Evolutionary conservation across 2,329 filamentous ascomycete genomes (phyloP).

Genomic region (Trichophyton simii): DNA sequence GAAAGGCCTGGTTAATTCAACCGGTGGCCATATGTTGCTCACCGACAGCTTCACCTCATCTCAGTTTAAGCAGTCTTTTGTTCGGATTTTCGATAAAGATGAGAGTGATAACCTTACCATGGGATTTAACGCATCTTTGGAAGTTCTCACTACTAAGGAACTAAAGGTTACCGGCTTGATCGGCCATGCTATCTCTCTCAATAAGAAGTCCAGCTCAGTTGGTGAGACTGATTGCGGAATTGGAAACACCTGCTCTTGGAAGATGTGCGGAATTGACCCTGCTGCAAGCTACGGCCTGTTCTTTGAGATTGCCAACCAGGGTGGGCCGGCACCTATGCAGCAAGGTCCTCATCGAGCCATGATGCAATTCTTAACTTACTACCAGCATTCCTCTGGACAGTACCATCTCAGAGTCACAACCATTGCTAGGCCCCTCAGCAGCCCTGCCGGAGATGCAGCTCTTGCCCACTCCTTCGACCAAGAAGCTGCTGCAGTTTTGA

Average conservation of each 20-base stretch:
- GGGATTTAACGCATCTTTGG: slow-evolving; percentile 94
- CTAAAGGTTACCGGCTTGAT: slow-evolving; percentile 96
- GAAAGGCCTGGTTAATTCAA: slow-evolving; percentile 93
- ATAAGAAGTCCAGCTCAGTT: slow-evolving; percentile 95
- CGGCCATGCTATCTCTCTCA: slow-evolving; percentile 87
- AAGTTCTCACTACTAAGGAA: slow-evolving; percentile 94
- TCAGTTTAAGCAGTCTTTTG: slow-evolving; percentile 98
- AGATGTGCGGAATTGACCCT: slow-evolving; percentile 97
- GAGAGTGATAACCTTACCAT: slow-evolving; percentile 87
- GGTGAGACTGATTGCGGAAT: slow-evolving; percentile 97
- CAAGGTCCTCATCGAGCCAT: slow-evolving; percentile 83
- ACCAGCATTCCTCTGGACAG: slow-evolving; percentile 91
- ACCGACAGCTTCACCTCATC: slow-evolving; percentile 98
- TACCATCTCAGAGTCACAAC: slow-evolving; percentile 95
- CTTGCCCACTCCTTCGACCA: slow-evolving; percentile 97
- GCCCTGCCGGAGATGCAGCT: slow-evolving; percentile 84
- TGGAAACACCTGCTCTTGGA: slow-evolving; percentile 97
- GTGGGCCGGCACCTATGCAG: slow-evolving; percentile 70
- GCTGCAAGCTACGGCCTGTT: slow-evolving; percentile 89
- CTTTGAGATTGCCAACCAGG: slow-evolving; percentile 93
- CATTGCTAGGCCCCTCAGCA: slow-evolving; percentile 78
- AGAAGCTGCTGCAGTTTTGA: slow-evolving; percentile 90
- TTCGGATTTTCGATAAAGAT: slow-evolving; percentile 94
- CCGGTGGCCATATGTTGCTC: slow-evolving; percentile 93
- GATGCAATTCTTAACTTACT: slow-evolving; percentile 97